phyloP scores from a whole-genome alignment of 2,329 filamentous ascomycete species.

The Neofusicoccum sp. region DNA sequence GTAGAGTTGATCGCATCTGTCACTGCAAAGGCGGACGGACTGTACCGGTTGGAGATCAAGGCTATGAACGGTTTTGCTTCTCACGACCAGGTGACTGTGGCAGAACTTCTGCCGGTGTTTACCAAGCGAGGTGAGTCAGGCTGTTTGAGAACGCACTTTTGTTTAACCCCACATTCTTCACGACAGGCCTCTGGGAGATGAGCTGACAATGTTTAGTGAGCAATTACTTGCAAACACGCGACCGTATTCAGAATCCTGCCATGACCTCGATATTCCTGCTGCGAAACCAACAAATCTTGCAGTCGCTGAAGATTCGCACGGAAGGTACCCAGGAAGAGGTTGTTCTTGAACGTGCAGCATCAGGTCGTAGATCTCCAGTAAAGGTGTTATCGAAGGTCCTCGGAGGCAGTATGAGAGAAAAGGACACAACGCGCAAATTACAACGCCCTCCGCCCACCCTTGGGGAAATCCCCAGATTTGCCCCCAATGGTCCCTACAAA shows the following conservation, averaged over 20 bases:
- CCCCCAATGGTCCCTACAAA: conserved; percentile 34
- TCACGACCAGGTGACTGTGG: conserved; percentile 68
- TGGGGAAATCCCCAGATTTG: conserved; percentile 33
- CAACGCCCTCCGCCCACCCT: conserved; percentile 33
- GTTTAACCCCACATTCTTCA: not conserved
- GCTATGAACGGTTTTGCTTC: conserved; percentile 70
- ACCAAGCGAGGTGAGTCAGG: conserved; percentile 65
- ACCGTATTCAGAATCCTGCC: conserved; percentile 63
- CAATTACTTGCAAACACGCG: conserved; percentile 68
- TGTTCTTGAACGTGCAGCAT: conserved; percentile 35
- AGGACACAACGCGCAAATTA: conserved; percentile 31
- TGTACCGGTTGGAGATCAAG: conserved; percentile 57
- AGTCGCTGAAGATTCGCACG: conserved; percentile 63
- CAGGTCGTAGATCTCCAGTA: conserved; percentile 80
- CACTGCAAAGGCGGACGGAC: conserved; percentile 52
- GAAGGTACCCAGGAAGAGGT: conserved; percentile 36
- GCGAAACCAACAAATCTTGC: conserved; percentile 75
- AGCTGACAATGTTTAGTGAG: conserved; percentile 53
- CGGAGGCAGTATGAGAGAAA: conserved; percentile 54
- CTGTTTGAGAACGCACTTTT: not conserved
- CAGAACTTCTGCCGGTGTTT: conserved; percentile 72
- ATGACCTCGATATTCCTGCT: conserved; percentile 69
- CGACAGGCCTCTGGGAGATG: not conserved
- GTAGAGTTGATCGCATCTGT: conserved; percentile 71
- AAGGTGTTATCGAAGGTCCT: conserved; percentile 86